Conservation (phyloP, 495 filamentous ascomycete species). For the Zalerion maritima region DNA sequence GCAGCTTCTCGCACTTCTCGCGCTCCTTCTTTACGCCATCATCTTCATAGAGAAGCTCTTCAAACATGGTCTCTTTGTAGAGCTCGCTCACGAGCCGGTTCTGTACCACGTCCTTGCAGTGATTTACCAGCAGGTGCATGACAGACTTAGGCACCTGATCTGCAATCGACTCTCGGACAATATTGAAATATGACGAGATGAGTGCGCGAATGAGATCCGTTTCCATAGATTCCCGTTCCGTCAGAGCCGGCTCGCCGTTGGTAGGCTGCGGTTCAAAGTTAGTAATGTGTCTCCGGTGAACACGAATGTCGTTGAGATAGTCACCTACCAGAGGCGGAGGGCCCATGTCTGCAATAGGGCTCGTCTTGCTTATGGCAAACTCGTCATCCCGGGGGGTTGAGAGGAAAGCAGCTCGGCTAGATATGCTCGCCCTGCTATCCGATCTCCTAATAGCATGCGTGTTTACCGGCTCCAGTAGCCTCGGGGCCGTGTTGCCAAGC, state of each 20-base stretch:
- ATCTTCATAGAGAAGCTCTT: conserved; percentile 91
- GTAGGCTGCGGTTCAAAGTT: conserved; percentile 22
- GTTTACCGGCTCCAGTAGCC: too few species aligned
- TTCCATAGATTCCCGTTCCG: conserved; percentile 89
- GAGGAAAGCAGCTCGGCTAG: too few species aligned
- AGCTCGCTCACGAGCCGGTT: conserved; percentile 91
- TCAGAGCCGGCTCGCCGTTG: conserved; percentile 64
- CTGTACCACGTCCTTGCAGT: conserved; percentile 94
- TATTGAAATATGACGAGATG: conserved; percentile 96
- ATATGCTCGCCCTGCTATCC: too few species aligned
- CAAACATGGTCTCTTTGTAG: conserved; percentile 86
- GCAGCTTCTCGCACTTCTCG: conserved; percentile 91
- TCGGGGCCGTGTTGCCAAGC: too few species aligned
- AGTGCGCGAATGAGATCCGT: conserved; percentile 92
- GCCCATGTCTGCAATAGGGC: too few species aligned
- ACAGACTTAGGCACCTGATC: conserved; percentile 97
- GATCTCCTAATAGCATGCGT: too few species aligned
- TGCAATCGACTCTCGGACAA: conserved; percentile 90
- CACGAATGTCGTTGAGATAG: too few species aligned
- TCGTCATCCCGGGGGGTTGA: conserved; percentile 19
- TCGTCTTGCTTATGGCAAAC: too few species aligned
- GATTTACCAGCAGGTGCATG: conserved; percentile 97
- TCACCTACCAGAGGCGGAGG: too few species aligned
- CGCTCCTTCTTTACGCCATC: conserved; percentile 93
- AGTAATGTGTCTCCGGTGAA: too few species aligned